A percentile compares a stretch with the other conserved stretches of the same genome.
These are phyloP conservation scores for Flueggea neowawraea DNA, from an alignment of 441 rosid species.

Conservation along the genomic window DNA sequence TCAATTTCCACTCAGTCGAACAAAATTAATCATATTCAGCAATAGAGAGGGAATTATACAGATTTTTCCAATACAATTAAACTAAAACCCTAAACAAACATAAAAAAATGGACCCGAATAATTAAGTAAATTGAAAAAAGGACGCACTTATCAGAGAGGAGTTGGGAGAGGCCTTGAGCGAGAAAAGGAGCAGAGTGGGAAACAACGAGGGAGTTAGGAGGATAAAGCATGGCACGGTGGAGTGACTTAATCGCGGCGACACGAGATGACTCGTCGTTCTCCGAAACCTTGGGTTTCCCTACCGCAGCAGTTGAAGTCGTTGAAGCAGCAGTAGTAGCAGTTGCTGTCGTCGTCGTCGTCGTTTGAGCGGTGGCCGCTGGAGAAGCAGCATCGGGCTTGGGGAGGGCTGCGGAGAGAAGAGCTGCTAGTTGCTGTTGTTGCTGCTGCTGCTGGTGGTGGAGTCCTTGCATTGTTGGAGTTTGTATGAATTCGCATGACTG, in stretches of 20 bases:
- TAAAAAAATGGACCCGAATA: neutral
- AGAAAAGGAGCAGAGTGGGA: constrained; percentile 88
- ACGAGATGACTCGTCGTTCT: constrained; percentile 59
- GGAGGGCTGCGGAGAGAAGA: too few relatives aligned
- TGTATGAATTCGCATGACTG: too few relatives aligned
- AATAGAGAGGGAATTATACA: too few relatives aligned
- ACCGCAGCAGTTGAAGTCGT: constrained; percentile 24
- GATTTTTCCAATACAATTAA: neutral
- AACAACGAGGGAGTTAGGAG: constrained; percentile 84
- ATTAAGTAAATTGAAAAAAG: neutral
- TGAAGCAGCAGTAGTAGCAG: constrained; percentile 30
- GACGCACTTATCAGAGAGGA: constrained; percentile 75
- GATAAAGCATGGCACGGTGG: constrained; percentile 81
- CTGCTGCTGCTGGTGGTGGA: too few relatives aligned
- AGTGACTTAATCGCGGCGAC: constrained; percentile 77
- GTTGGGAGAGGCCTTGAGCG: constrained; percentile 83
- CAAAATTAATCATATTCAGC: too few relatives aligned
- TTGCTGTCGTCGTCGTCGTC: constrained; percentile 10
- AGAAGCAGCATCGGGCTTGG: too few relatives aligned
- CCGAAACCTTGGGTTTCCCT: constrained; percentile 22
- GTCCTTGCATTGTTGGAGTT: too few relatives aligned
- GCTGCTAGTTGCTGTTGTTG: too few relatives aligned
- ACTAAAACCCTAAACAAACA: neutral
- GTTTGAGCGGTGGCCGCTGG: too few relatives aligned
- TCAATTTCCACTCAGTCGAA: too few relatives aligned